Evolutionary conservation across 2,329 filamentous ascomycete genomes (phyloP), one percentile per base, ranked within the genome.

Genomic region (Pestalotiopsis sp.): DNA sequence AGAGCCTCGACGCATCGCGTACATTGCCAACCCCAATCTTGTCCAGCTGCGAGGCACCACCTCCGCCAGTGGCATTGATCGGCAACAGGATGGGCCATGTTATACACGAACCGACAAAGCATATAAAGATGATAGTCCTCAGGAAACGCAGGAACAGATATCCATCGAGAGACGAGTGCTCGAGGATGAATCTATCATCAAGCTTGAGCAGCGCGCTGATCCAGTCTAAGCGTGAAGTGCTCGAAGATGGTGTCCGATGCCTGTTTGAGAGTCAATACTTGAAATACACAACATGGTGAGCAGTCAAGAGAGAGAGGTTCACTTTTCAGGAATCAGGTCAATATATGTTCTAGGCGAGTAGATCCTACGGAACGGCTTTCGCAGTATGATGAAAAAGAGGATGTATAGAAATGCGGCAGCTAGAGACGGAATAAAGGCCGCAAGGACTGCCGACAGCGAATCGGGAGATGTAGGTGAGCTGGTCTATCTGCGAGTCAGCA

Each of bases 71-170:
- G 36, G 90, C 91, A 80, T 98, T 96, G 79, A 98, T 84, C 0
- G 95, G 93, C 73, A 89, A 92, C 31, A 98, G 83, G 62, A 98
- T 86, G 0, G 95, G 94, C 91, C 93, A 97, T 27, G 93, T 95
- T 64, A 98, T 90, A 75, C 86, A 85, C 74, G 90, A 90, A 69
- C 95, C 95, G 14, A 95, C 90, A 64, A 97, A 86, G 80, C 92
- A 95, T 73, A 96, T 92, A 73, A 92, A 86, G 67, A 91, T 88
- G 36, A 91, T 84, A 66, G 96, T 89, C 75, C 93, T 92, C 70
- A 98, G 84, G 77, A 94, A 97, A 59, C 95, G 93, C 60, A 98
- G 87, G 76, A 97, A 93, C 31, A 98, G 88, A 78, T 94, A 98
- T 39, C 92, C 91, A 78, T 98, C 95, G 71, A 98, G 87, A 2